A percentile compares a stretch with the other conserved stretches of the same genome.
phyloP scores from a whole-genome alignment of 129 eudicot genomes.

The Rutidosis leptorrhynchoides region DNA sequence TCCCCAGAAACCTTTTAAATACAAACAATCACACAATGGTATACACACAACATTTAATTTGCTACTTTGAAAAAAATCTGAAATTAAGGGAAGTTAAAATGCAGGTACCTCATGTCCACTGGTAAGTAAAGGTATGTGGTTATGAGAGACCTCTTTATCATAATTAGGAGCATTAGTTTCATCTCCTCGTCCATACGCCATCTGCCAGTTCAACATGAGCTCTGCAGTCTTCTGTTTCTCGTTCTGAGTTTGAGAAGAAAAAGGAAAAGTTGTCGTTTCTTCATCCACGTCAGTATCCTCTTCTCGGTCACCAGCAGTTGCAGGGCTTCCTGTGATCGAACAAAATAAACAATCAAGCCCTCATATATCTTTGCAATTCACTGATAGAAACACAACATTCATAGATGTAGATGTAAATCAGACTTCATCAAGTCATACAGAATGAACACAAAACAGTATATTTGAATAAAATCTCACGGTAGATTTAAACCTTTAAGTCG shows the following conservation, averaged over 20 bases:
- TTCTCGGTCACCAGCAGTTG: conserved; percentile 67
- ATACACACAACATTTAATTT: neutral
- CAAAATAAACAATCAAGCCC: conserved; percentile 12
- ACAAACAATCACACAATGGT: neutral
- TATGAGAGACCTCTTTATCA: conserved; percentile 85
- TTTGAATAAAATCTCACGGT: neutral
- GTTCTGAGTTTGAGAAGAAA: conserved; percentile 54
- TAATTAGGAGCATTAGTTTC: conserved; percentile 60
- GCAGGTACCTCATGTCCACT: conserved; percentile 59
- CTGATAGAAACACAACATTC: neutral
- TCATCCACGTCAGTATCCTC: conserved; percentile 66
- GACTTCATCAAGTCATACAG: neutral
- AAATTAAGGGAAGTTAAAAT: neutral
- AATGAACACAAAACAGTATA: neutral
- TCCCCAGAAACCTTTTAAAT: conserved; percentile 84
- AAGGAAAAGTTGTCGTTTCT: conserved; percentile 46
- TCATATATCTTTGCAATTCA: conserved; percentile 2
- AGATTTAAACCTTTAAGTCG: conserved; percentile 70
- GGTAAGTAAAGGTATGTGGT: conserved; percentile 79
- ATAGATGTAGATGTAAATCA: neutral
- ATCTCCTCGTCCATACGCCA: conserved; percentile 72
- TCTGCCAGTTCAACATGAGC: conserved; percentile 83
- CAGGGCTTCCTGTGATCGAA: conserved; percentile 67
- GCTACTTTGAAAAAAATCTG: neutral
- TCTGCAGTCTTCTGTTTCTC: conserved; percentile 73